A percentile compares a stretch with the other conserved stretches of the same genome.
Conservation (phyloP, 2,329 filamentous ascomycete genomes). For the Scytalidium sp. region DNA sequence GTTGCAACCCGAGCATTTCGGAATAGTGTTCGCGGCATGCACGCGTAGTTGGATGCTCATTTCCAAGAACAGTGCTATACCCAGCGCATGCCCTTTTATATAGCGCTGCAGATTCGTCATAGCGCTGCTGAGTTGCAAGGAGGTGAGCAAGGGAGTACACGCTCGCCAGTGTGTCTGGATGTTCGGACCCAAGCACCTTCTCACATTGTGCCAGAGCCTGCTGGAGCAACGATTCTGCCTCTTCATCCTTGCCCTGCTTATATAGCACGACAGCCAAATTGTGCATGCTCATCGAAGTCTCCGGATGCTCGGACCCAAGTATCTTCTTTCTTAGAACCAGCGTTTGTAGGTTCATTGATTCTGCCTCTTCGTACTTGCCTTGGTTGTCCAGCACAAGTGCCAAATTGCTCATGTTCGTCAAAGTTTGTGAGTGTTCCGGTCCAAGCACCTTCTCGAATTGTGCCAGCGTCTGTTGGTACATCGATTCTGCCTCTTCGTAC, state of each 20-base stretch:
- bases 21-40: neutral
- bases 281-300: conserved; percentile 5
- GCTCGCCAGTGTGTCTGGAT: neutral
- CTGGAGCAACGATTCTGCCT: conserved; percentile 2
- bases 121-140: conserved; percentile 1
- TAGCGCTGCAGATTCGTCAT: conserved; percentile 2
- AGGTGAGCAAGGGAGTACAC: neutral
- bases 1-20: neutral
- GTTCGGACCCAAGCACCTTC: neutral
- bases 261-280: conserved; percentile 3
- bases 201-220: neutral
- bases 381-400: neutral
- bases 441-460: neutral
- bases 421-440: conserved; percentile 2
- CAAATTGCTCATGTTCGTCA: conserved; percentile 6
- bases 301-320: conserved; percentile 1
- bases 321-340: neutral
- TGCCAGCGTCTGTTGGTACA: neutral
- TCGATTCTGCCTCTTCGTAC: conserved; percentile 7
- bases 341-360: conserved; percentile 4
- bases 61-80: conserved; percentile 4
- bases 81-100: conserved; percentile 7
- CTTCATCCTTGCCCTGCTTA: neutral
- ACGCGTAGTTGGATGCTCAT: conserved; percentile 4
- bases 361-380: too few relatives aligned